Evolutionary conservation across 2,329 filamentous ascomycete species (phyloP), one percentile per base, ranked within the genome.

Genomic region (Penicillium sumatraense): DNA sequence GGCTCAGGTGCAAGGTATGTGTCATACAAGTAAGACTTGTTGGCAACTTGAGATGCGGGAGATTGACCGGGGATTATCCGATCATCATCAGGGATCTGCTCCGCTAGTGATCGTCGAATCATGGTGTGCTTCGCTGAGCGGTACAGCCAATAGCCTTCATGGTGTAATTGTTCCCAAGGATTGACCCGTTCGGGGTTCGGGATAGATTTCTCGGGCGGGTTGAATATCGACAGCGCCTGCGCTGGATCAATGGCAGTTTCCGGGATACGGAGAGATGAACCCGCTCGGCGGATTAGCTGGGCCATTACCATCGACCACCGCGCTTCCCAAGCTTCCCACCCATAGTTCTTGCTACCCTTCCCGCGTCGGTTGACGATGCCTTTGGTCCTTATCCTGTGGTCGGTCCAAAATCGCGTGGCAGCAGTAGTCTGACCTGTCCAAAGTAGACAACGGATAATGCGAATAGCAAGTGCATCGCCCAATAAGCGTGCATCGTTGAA

Each of bases 401-500:
- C 80, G 54, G 88, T 81, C 93, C 93, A 98, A 52, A 87, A 85
- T 52, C 90, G 86, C 6, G 90, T 89, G 3, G 93, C 93, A 38
- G 87, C 80, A 26, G 89, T 91, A n/a, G 89, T 87, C 61, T 92
- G 87, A 16, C 86, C 87, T 57, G 85, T 86, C 87, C 91, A 93
- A 5, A 98, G 75, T 49, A 96, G 80, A 69, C 93, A 95, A 33
- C 93, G 87, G 16, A 98, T 80, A 50, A 89, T 87, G 46, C 93
- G 88, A 49, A 97, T 84, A 1, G 91, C 87, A 60, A 96, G 84
- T 10, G 89, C 77, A 72, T 99, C 95, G 2, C 91, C 89, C 33
- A 98, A 74, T 26, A 95, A 77, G n/a, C 95, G 86, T n/a, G 90
- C 91, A 72, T 98, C 91, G 68, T 96, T 90, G 84, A 93, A 99